Evolutionary conservation across 2,329 filamentous ascomycete species (phyloP), one percentile per base, ranked within the genome.

Genomic region (Mycosphaerella arachidis): DNA sequence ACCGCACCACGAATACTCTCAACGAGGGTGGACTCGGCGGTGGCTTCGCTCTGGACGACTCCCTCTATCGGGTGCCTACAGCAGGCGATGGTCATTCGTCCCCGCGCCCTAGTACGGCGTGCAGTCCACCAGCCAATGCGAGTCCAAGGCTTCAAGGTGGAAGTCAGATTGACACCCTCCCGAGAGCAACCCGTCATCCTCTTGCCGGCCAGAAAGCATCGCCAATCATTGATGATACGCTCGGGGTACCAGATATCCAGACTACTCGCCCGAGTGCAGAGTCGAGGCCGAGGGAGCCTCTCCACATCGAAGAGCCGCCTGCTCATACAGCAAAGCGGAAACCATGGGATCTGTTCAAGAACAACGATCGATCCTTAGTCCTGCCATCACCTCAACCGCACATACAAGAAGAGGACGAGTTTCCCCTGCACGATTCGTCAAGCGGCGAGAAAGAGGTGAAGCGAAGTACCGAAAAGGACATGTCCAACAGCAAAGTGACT

Each of bases 301-400:
- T 71, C 60, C 57, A 71, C 33, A 69, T 70, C 29, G 67, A 77
- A 70, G 37, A 72, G 67, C 62, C 71, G 64, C 31, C 59, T n/a
- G 24, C 53, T 9, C 63, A 65, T 2, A 60, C 57, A 46, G 52
- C 40, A 13, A 60, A 63, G 27, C 61, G 57, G 24, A 60, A 61
- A 20, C 45, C 54, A 7, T 67, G 63, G 70, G 67, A 60, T 55
- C 65, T 75, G 51, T 75, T 76, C 73, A 72, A 72, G 55, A 70
- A 67, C 58, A 69, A 72, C 52, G 69, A 71, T 56, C 53, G 66
- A 7, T 60, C 65, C 6, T 53, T 74, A 4, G 73, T 72, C 12
- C 73, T 80, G 57, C 75, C 76, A 29, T 80, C 77, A 54, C 78
- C 78, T 4, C 76, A 78, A 67, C 78, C 78, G 8, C 68, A 74